phyloP scores from a whole-genome alignment of 306 rosid species.

The Vigna mungo region DNA sequence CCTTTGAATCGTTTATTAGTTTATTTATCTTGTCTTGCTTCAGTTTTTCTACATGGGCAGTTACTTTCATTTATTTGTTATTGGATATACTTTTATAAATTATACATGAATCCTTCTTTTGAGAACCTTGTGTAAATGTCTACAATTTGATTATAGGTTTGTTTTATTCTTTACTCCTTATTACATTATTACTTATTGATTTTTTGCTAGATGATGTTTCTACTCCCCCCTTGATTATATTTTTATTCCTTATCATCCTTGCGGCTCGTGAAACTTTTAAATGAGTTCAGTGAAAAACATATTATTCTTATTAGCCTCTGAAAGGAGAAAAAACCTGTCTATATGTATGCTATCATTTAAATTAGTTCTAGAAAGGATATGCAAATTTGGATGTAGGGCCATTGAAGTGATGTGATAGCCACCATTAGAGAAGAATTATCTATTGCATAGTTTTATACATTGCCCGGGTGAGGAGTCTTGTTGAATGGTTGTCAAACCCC shows the following conservation, averaged over 20 bases:
- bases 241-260: not conserved
- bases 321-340: not conserved
- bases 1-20: slow-evolving; percentile 31
- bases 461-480: too few species aligned
- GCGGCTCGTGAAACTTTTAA: slow-evolving; percentile 16
- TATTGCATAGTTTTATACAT: not conserved
- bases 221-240: not conserved
- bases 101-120: slow-evolving; percentile 20
- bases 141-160: not conserved
- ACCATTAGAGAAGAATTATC: slow-evolving; percentile 12
- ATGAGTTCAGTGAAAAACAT: slow-evolving; percentile 9
- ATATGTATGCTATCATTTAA: slow-evolving; percentile 33
- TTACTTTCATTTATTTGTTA: slow-evolving; percentile 29
- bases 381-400: slow-evolving; percentile 1
- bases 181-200: not conserved
- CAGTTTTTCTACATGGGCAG: not conserved
- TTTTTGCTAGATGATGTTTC: not conserved
- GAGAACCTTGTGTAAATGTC: slow-evolving; percentile 34
- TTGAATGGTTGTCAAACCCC: too few species aligned
- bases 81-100: slow-evolving; percentile 13
- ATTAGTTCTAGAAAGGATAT: slow-evolving; percentile 26
- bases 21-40: slow-evolving; percentile 32
- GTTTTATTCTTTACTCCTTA: not conserved
- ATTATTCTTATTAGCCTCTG: not conserved
- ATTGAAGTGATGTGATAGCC: slow-evolving; percentile 14